These are phyloP conservation scores for Coniferiporia weirii DNA, from an alignment of 1,284 basidiomycete genomes.

Conservation along the genomic window DNA sequence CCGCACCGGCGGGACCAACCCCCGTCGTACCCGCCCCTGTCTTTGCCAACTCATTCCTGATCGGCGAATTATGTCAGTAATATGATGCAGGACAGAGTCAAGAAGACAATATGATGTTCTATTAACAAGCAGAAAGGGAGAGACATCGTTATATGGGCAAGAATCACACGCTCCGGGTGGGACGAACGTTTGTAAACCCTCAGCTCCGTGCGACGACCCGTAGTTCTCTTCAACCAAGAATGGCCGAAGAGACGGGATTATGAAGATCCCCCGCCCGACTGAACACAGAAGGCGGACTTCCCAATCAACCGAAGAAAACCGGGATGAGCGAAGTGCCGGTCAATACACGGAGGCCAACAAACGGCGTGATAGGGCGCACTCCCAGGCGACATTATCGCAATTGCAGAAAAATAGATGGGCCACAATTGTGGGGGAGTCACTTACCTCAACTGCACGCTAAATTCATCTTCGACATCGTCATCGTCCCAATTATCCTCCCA, in stretches of 20 bases:
- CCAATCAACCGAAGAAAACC: neutral
- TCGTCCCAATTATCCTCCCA: constrained; percentile 99
- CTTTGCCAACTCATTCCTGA: constrained; percentile 66
- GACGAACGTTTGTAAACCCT: too few species aligned
- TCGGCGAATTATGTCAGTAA: neutral
- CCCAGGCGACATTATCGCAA: too few species aligned
- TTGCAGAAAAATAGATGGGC: too few species aligned
- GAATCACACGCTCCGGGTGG: too few species aligned
- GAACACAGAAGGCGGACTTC: neutral
- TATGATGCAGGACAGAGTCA: neutral
- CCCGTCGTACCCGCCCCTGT: constrained; percentile 37
- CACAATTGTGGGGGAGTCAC: constrained; percentile 21
- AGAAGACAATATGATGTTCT: neutral
- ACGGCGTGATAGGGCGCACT: neutral
- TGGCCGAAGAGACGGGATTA: neutral
- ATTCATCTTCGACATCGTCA: constrained; percentile 97
- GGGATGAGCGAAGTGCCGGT: neutral
- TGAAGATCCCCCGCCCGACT: neutral
- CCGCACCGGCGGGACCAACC: constrained; percentile 1
- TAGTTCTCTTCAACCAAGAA: too few species aligned
- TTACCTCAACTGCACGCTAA: constrained; percentile 91
- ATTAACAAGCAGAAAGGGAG: too few species aligned
- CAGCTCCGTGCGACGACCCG: too few species aligned
- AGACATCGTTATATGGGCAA: too few species aligned
- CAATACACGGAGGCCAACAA: neutral